Percentiles rank a stretch among this genome's conserved stretches.
These are phyloP conservation scores for Diaporthe velutina DNA, from an alignment of 2,329 filamentous ascomycete species.

Conservation along the genomic window DNA sequence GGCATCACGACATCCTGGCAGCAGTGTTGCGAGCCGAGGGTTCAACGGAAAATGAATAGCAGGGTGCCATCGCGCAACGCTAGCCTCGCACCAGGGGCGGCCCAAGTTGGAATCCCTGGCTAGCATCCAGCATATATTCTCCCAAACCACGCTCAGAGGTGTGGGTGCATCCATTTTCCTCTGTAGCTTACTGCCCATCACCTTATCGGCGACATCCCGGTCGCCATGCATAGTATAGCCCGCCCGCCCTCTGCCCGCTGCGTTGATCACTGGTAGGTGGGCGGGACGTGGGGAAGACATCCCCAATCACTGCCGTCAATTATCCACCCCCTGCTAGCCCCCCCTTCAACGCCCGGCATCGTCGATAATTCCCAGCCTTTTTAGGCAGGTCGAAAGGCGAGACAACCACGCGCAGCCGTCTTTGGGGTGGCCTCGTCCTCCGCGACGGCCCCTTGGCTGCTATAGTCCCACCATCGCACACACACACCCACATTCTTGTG, in stretches of 20 bases:
- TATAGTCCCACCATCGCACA: slow-evolving; percentile 12
- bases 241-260: slow-evolving; percentile 1
- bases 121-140: too few species aligned
- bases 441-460: slow-evolving; percentile 25
- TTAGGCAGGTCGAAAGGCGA: slow-evolving; percentile 29
- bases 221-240: slow-evolving; percentile 17
- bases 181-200: too few species aligned
- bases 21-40: slow-evolving; percentile 8
- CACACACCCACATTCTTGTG: slow-evolving; percentile 10
- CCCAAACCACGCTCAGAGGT: too few species aligned
- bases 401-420: not conserved
- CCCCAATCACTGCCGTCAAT: slow-evolving; percentile 31
- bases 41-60: not conserved
- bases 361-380: slow-evolving; percentile 4
- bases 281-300: slow-evolving; percentile 7
- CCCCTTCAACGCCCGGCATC: slow-evolving; percentile 11
- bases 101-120: too few species aligned
- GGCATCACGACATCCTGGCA: slow-evolving; percentile 24
- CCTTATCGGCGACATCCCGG: slow-evolving; percentile 31
- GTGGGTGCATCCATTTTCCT: too few species aligned
- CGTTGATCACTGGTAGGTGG: slow-evolving; percentile 10
- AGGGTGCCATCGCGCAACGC: slow-evolving; percentile 18
- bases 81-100: slow-evolving; percentile 21
- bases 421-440: slow-evolving; percentile 15
- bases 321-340: slow-evolving; percentile 15